Evolutionary conservation across 2,329 filamentous ascomycete genomes (phyloP), one percentile per base, ranked within the genome.

Genomic region (Ophiocordyceps camponoti-floridani): DNA sequence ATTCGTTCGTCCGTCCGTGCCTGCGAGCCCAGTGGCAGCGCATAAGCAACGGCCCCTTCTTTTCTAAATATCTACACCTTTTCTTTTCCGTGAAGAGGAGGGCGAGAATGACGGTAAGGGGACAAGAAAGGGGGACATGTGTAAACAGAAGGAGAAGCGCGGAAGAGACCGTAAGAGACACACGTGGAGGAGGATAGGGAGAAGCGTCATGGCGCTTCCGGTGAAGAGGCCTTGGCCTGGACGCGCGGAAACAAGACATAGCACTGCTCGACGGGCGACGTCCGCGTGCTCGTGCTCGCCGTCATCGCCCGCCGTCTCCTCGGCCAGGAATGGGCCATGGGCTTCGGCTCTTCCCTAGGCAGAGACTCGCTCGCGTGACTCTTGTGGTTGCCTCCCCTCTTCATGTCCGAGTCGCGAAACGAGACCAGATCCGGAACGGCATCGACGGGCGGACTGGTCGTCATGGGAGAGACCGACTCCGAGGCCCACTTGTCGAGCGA

Each of bases 271-370:
- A 67, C 59, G 10, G 64, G 62, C 9, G 64, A 58, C 27, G 53
- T 49, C 40, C 62, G 63, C 1, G 61, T 60, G 55, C 62, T 65
- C 30, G 68, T 52, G 48, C 67, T 70, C 13, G 67, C 62, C 9
- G 69, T 72, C 46, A 66, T 58, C 4, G 69, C 64, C 11, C 69
- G 62, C 16, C 60, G 57, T 30, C 67, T 59, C 38, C 60, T 54
- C 40, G 55, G 51, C 48, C 54, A 58, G 19, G 48, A 43, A 5
- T 48, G 42, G 45, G 63, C 62, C 26, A 56, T 55, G 16, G 56
- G 53, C 47, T 59, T 58, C 47, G 52, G 51, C 14, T 57, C 57
- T 18, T 59, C 56, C 12, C 53, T 53, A n/a, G 57, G 52, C 28
- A 61, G 44, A 13, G 61, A 61, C 51, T 63, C 61, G 49, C 62